Base-by-base conservation (phyloP, 495 filamentous ascomycete species). In the Penicillium subrubescens region DNA sequence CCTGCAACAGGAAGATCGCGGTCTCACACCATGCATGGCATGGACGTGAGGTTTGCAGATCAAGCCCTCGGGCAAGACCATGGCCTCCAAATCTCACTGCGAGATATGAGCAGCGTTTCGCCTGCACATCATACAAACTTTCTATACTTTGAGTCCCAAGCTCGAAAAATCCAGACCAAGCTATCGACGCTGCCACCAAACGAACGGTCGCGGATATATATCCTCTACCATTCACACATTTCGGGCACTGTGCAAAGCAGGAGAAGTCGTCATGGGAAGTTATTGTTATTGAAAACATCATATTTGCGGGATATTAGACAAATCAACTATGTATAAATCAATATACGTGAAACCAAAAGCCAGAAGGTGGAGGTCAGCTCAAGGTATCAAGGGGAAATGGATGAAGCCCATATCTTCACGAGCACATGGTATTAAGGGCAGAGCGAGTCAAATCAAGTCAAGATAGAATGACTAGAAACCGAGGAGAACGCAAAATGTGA, bases 231-330 rank as follows among this genome's bases (percentile, higher is more conserved):
- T 44, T 44, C 43, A 44, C 4, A 25, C 4, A 1, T 27, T 27
- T 27, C 2, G 25, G 25, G 25, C 25, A 27, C 25, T 27, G 25
- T 27, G 25, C 4, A 27, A 27, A 27, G 4, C 3, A 7, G 2
- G 14, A 39, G 15, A 2, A 14, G 5, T 25, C 41, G 41, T 21
- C 4, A 14, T 8, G 1, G 17, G n/a, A 39, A 27, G n/a, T 31
- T 33, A 46, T 55, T 15, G n/a, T 31, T 33, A 46, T 55, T 15
- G 41, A 53, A 21, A 46, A 48, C 56, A 54, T 34, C 17, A 27
- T 50, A 56, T 65, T 65, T 56, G 62, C 56, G 39, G 46, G 29
- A 44, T 48, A 65, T 65, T 60, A 65, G 50, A 4, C 15, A n/a
- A 5, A 1, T 11, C 37, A 60, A 57, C 48, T 60, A 65, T 65